phyloP scores from a whole-genome alignment of 2,329 filamentous ascomycete species.

The Sclerotinia sclerotiorum region DNA sequence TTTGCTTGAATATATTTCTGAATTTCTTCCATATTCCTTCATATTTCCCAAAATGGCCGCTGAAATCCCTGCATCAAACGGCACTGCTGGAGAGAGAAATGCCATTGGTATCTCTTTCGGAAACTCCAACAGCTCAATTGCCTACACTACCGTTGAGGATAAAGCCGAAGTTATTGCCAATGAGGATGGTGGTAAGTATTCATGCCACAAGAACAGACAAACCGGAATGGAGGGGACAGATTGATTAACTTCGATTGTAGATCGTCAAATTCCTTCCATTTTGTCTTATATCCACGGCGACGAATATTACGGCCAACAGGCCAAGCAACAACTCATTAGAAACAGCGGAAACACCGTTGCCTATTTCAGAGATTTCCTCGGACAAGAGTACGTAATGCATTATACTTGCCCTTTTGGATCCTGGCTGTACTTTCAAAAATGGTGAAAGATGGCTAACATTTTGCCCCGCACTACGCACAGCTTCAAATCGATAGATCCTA shows the following conservation, averaged over 20 bases:
- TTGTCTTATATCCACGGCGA: slow-evolving; percentile 94
- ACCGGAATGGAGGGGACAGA: background rate
- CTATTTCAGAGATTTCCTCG: slow-evolving; percentile 94
- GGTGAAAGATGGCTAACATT: slow-evolving; percentile 25
- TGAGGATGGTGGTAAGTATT: slow-evolving; percentile 84
- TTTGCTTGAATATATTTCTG: background rate
- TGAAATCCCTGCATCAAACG: slow-evolving; percentile 32
- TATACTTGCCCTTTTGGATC: background rate
- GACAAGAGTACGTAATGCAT: slow-evolving; percentile 70
- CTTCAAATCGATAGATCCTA: slow-evolving; percentile 95
- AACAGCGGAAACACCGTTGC: slow-evolving; percentile 92
- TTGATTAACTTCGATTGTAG: slow-evolving; percentile 47
- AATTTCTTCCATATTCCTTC: background rate
- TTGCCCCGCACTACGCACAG: slow-evolving; percentile 43
- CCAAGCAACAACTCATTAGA: slow-evolving; percentile 88
- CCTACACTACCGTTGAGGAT: slow-evolving; percentile 87
- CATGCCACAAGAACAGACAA: background rate
- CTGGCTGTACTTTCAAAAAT: background rate
- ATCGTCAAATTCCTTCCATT: slow-evolving; percentile 94
- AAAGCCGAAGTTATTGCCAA: slow-evolving; percentile 98
- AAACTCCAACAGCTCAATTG: slow-evolving; percentile 98
- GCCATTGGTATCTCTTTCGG: slow-evolving; percentile 97
- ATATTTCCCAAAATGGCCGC: slow-evolving; percentile 36
- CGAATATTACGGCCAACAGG: slow-evolving; percentile 94
- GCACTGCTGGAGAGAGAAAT: slow-evolving; percentile 50